Evolutionary conservation across 108 stramenopile species (phyloP), one percentile per base, ranked within the genome.

Genomic region (Fragilaria radians): DNA sequence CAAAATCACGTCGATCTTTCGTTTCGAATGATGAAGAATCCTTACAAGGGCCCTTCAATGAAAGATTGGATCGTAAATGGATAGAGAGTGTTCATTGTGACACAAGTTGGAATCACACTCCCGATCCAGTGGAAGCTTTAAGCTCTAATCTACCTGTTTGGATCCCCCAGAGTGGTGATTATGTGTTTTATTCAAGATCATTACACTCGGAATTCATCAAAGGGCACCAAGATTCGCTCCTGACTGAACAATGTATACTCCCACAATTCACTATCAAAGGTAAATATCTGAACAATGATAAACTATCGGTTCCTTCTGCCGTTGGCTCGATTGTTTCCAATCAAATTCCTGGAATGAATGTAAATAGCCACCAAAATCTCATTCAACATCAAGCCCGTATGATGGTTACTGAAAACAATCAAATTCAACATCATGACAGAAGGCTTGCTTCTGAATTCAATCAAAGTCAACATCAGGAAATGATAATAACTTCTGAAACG

Each of bases 141-240:
- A 27, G 2, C 26, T 18, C 11, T n/a, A 46, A 36, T 17, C 1
- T 3, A 1, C 18, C 5, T 18, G 34, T 28, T 31, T 83, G 82
- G 82, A 36, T 77, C 17, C 82, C 82, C 0, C 82, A 83, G 47
- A 22, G 33, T 45, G 79, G 79, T 11, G 82, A 83, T 50, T 9
- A n/a, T 2, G 59, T 83, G 1, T 36, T 74, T 0, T 83, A 83
- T 55, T 74, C 72, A 1, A 63, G 61, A 25, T 22, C 28, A 9
- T 22, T 36, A 18, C 82, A 83, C 42, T 23, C 52, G 1, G 46
- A 61, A 34, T 83, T 83, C 42, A 53, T 83, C 23, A 28, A 65
- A 19, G 62, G 48, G 25, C 76, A 83, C 45, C 31, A 34, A 4
- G 28, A 52, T 22, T 63, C 60, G 0, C 66, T 80, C 1, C 31